Evolutionary conservation across 192 early-diverging fungal genomes (phyloP).

Genomic region (Endogone sp.): DNA sequence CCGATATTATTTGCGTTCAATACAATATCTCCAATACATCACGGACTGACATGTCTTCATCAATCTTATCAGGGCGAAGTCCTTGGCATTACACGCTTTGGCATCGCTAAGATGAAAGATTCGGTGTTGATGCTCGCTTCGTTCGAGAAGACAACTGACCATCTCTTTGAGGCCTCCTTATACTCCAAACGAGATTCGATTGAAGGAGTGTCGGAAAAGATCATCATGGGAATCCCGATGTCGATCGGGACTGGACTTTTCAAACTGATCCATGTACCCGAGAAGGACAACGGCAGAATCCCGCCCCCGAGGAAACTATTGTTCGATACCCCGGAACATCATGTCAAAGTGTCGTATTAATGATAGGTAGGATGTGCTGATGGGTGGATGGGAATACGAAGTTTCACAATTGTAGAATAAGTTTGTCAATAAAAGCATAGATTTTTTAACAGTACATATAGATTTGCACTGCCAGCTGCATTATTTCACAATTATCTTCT

Average conservation of each 20-base stretch:
- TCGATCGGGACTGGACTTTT: slow-evolving; percentile 95
- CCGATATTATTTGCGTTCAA: too few species aligned
- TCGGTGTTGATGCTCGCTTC: slow-evolving; percentile 98
- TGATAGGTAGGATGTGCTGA: not conserved
- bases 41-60: not conserved
- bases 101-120: slow-evolving; percentile 99
- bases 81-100: slow-evolving; percentile 96
- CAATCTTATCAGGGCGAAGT: slow-evolving; percentile 75
- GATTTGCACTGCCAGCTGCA: too few species aligned
- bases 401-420: not conserved
- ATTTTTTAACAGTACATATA: too few species aligned
- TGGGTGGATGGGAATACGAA: not conserved
- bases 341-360: slow-evolving; percentile 15
- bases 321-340: slow-evolving; percentile 54
- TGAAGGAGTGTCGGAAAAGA: slow-evolving; percentile 96
- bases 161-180: slow-evolving; percentile 96
- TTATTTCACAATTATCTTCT: too few species aligned
- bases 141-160: slow-evolving; percentile 99
- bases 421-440: not conserved
- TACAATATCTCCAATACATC: not conserved
- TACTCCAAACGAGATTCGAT: slow-evolving; percentile 93
- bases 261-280: slow-evolving; percentile 76
- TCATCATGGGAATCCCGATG: slow-evolving; percentile 99
- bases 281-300: slow-evolving; percentile 46
- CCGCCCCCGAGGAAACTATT: slow-evolving; percentile 54